Evolutionary conservation across 228 moss, liverwort and hornwort species (phyloP), one percentile per base, ranked within the genome.

Genomic region (Sphagnum fallax): DNA sequence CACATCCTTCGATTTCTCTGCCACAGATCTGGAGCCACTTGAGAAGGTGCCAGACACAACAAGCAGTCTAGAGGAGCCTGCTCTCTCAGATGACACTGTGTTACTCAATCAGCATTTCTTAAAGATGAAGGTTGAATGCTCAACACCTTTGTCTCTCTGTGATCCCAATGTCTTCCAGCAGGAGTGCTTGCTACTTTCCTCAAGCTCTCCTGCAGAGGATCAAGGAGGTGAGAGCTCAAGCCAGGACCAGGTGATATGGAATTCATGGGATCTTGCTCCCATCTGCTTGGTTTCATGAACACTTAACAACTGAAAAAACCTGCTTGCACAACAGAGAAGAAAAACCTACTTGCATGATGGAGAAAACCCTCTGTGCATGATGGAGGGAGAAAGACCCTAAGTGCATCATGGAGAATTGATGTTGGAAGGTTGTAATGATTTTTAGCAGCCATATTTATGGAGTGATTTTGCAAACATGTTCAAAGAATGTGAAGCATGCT

Each of bases 251-350:
- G 79, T 73, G 9, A 76, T 86, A 8, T 86, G 86, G 86, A 64
- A 69, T 74, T 86, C 82, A 52, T 75, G 80, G 86, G 86, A 86
- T 69, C 83, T 86, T 47, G 0, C 80, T 55, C 72, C 86, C 16
- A 72, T 86, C 63, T 78, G 78, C 65, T 78, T 80, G 83, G 86
- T 83, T 32, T 32, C 32, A 32, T 32, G 32, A 32, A 32, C 32
- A 32, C 32, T 32, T 32, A 1, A 32, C 32, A 32, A 32, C 32
- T 32, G 32, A 32, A 32, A 32, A 32, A 32, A 32, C 32, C 32
- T 32, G 32, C 32, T 32, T 32, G 32, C 32, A 32, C 32, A 32
- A 32, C 32, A 32, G 32, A 32, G 32, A 32, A 2, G 32, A 32
- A 32, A 32, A 32, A 32, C 32, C 32, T 32, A 32, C 32, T 32